Evolutionary conservation across 768 basidiomycete genomes (phyloP).

Genomic region (Mycena sanguinolenta): DNA sequence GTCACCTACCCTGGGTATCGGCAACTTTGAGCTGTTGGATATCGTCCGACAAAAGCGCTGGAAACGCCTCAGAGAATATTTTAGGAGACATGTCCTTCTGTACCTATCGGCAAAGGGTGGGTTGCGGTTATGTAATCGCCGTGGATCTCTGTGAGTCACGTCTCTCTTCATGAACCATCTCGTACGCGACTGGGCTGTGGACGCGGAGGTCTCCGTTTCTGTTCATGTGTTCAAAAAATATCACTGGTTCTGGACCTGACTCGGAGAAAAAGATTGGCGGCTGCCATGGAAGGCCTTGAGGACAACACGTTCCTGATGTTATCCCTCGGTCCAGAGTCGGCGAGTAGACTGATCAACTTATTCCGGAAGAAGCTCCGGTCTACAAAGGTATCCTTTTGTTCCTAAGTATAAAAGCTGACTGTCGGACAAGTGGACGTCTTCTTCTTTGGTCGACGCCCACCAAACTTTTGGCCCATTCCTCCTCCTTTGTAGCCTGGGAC

Average conservation of each 20-base stretch:
- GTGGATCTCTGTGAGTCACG: slow-evolving; percentile 24
- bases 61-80: slow-evolving; percentile 3
- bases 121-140: slow-evolving; percentile 8
- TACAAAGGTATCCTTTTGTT: slow-evolving; percentile 34
- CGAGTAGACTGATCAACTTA: slow-evolving; percentile 17
- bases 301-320: slow-evolving; percentile 37
- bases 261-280: slow-evolving; percentile 21
- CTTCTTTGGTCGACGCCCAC: slow-evolving; percentile 37
- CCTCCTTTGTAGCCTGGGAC: slow-evolving; percentile 33
- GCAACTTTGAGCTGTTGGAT: too few relatives aligned
- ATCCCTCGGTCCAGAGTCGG: slow-evolving; percentile 31
- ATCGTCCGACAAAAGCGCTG: slow-evolving; percentile 3
- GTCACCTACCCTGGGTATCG: not conserved
- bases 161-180: slow-evolving; percentile 1
- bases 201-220: not conserved
- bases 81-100: too few relatives aligned
- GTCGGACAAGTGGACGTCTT: slow-evolving; percentile 32
- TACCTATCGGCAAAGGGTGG: too few relatives aligned
- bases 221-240: slow-evolving; percentile 3
- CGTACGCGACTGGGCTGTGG: not conserved
- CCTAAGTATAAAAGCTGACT: slow-evolving; percentile 32
- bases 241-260: slow-evolving; percentile 14
- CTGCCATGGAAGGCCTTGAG: slow-evolving; percentile 33
- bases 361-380: slow-evolving; percentile 31
- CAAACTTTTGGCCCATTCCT: slow-evolving; percentile 7